Evolutionary conservation across 306 rosid genomes (phyloP), one percentile per base, ranked within the genome.

Genomic region (Urtica urens): DNA sequence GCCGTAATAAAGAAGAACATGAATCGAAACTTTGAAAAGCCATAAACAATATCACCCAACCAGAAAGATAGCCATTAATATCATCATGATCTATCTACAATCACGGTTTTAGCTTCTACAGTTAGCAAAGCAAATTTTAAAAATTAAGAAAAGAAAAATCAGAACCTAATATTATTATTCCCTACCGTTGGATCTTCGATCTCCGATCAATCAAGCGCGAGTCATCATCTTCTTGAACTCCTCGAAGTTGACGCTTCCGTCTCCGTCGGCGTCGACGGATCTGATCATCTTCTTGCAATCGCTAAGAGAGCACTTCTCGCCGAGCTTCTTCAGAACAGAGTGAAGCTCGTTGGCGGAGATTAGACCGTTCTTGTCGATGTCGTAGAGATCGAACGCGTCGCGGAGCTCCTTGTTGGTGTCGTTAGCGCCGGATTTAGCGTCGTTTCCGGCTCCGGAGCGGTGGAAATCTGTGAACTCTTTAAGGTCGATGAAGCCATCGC

Each of bases 191-290:
- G 34, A 10, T 50, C 11, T 3, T 38, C 16, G 16, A 5, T 6
- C 4, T 14, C 10, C 1, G 5, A 2, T 19, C 5, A 24, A 41
- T 41, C 39, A 70, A 18, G 51, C 30, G 2, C 73, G 82, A 17
- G 73, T 51, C 95, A 90, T 90, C 99, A 90, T 90, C 76, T 76
- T 90, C 72, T 90, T 90, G 73, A 90, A 90, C 67, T 90, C 99
- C 23, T 85, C 92, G 57, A 90, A 90, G 45, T 85, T 85, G 24
- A 85, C 94, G 64, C 49, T 63, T 3, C 94, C 95, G 27, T 90
- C 95, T 34, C 99, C 95, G 45, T 90, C 99, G 2, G 63, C 74
- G 11, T 90, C 99, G 4, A 90, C 99, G 44, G 81, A 73, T n/a
- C 62, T 55, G 50, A 90, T 90, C 90, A 90, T 90, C 46, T 46